Percentiles rank a stretch among this genome's conserved stretches.
Evolutionary conservation across 1,139 yeast species (phyloP).

Genomic region (Debaryomycetaceae sp.): DNA sequence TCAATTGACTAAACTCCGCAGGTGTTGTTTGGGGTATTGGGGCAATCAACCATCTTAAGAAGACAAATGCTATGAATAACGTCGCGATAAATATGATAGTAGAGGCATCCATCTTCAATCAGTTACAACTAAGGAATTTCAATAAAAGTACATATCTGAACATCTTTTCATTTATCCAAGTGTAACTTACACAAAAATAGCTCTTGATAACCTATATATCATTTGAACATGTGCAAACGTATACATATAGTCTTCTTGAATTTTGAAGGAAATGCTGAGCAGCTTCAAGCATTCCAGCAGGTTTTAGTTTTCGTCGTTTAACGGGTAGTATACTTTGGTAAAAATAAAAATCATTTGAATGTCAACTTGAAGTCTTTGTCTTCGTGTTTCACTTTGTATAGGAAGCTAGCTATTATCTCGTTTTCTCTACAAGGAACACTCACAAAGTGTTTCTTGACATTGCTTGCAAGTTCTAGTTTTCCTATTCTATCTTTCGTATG

Average conservation of each 20-base stretch:
- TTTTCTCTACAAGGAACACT: conserved; percentile 66
- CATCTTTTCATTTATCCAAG: neutral
- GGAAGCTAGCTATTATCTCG: conserved; percentile 73
- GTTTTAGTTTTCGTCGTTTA: no score
- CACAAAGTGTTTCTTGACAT: conserved; percentile 60
- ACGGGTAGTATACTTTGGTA: neutral
- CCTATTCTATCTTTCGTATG: conserved; percentile 40
- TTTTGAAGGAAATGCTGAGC: neutral
- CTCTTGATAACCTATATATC: neutral
- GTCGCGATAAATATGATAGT: conserved; percentile 49
- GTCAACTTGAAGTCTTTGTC: conserved; percentile 45
- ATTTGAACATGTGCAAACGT: no score
- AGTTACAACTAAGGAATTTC: neutral
- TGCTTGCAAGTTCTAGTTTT: conserved; percentile 52
- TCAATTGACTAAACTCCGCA: conserved; percentile 19
- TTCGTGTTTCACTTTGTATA: conserved; percentile 70
- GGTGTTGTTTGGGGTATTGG: conserved; percentile 43
- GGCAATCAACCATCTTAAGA: conserved; percentile 59
- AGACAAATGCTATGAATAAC: conserved; percentile 49
- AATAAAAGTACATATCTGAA: neutral
- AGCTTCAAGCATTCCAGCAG: neutral
- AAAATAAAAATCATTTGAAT: conserved; percentile 16
- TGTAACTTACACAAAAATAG: neutral
- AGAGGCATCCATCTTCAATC: conserved; percentile 46
- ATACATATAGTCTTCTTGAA: neutral